Percentiles rank a stretch among this genome's conserved stretches.
Evolutionary conservation across 345 rosid species (phyloP).

Genomic region (Eucalyptus rudis): DNA sequence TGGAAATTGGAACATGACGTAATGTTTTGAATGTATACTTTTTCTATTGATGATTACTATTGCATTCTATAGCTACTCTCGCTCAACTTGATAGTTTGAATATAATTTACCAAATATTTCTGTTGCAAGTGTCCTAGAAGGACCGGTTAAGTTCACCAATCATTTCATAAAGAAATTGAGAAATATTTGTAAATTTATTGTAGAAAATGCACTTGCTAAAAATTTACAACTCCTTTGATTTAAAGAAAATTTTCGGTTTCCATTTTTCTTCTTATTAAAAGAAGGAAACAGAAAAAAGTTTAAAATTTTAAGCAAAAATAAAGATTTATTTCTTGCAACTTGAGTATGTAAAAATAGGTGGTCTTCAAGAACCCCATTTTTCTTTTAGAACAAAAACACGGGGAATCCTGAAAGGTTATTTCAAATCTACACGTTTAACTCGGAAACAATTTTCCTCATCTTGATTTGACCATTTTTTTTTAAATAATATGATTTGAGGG

Average conservation of each 20-base stretch:
- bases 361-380: too few species aligned
- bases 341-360: too few species aligned
- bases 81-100: not conserved
- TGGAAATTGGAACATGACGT: not conserved
- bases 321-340: not conserved
- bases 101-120: not conserved
- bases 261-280: not conserved
- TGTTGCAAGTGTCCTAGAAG: not conserved
- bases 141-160: not conserved
- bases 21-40: not conserved
- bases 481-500: rapidly evolving
- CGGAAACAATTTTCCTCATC: too few species aligned
- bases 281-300: not conserved
- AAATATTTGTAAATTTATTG: not conserved
- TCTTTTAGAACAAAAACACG: too few species aligned
- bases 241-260: not conserved
- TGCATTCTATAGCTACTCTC: not conserved
- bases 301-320: too few species aligned
- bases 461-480: too few species aligned
- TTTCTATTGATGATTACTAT: not conserved
- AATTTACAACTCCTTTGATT: not conserved
- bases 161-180: not conserved
- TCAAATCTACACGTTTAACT: too few species aligned
- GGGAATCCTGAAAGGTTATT: rapidly evolving
- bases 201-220: not conserved